Evolutionary conservation across 139 green algal species (phyloP).

Genomic region (Zygnema cylindricum): DNA sequence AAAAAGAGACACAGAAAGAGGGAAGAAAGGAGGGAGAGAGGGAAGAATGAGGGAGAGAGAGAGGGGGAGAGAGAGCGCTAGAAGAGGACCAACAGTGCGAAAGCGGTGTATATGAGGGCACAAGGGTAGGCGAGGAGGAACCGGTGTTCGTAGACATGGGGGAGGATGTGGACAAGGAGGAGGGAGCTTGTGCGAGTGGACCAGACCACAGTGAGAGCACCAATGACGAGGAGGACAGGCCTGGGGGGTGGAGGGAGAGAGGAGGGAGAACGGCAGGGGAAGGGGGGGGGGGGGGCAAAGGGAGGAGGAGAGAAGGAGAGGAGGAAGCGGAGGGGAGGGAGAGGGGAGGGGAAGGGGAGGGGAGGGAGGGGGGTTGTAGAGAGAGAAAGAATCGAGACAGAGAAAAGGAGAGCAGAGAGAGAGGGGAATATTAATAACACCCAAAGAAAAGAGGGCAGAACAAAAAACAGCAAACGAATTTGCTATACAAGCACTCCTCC

Average conservation of each 20-base stretch:
- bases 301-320: background rate
- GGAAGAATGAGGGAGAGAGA: too few relatives aligned
- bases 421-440: too few relatives aligned
- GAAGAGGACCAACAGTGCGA: conserved; percentile 84
- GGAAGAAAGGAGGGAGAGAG: too few relatives aligned
- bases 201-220: conserved; percentile 76
- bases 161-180: conserved; percentile 74
- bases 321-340: background rate
- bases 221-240: conserved; percentile 54
- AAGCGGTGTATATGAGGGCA: conserved; percentile 80
- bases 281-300: background rate
- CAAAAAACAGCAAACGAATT: too few relatives aligned
- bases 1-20: too few relatives aligned
- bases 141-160: conserved; percentile 72
- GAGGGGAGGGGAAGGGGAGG: too few relatives aligned
- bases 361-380: too few relatives aligned
- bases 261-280: background rate
- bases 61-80: too few relatives aligned
- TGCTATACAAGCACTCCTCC: too few relatives aligned
- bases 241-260: conserved; percentile 4
- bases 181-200: conserved; percentile 69
- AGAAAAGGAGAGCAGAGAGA: too few relatives aligned
- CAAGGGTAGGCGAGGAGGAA: conserved; percentile 82
- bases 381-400: too few relatives aligned
- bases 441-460: too few relatives aligned